These are phyloP conservation scores for Hanseniaspora vineae DNA, from an alignment of 805 yeast genomes.

Conservation along the genomic window DNA sequence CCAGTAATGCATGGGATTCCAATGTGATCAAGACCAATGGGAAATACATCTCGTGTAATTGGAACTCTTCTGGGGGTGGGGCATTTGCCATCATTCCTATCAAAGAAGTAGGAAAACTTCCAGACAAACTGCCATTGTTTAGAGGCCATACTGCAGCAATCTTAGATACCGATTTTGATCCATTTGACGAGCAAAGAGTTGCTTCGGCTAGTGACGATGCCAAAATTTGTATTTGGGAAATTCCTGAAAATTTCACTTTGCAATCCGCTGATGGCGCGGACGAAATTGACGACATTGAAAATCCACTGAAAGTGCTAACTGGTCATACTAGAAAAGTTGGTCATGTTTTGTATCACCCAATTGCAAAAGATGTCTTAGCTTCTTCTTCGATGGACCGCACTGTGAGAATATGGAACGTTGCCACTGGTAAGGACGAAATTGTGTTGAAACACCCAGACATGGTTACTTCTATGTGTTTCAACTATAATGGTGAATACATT, in stretches of 20 bases:
- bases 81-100: slow-evolving; percentile 91
- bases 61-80: slow-evolving; percentile 96
- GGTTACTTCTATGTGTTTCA: slow-evolving; percentile 87
- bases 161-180: slow-evolving; percentile 90
- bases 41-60: slow-evolving; percentile 70
- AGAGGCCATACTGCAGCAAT: slow-evolving; percentile 95
- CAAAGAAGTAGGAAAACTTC: slow-evolving; percentile 77
- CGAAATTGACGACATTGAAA: slow-evolving; percentile 27
- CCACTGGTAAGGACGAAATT: slow-evolving; percentile 52
- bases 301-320: slow-evolving; percentile 53
- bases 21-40: slow-evolving; percentile 82
- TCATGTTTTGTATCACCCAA: slow-evolving; percentile 79
- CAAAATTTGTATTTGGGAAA: slow-evolving; percentile 72
- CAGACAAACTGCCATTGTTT: slow-evolving; percentile 85
- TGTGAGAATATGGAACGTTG: slow-evolving; percentile 83
- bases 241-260: slow-evolving; percentile 72
- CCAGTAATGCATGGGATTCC: slow-evolving; percentile 94
- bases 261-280: slow-evolving; percentile 44
- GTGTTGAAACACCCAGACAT: slow-evolving; percentile 80
- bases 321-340: slow-evolving; percentile 97
- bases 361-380: slow-evolving; percentile 75
- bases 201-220: slow-evolving; percentile 79
- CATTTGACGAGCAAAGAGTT: slow-evolving; percentile 63
- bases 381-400: slow-evolving; percentile 85
- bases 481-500: slow-evolving; percentile 72